A percentile compares a stretch with the other conserved stretches of the same genome.
Conservation (phyloP, 2,329 filamentous ascomycete genomes). For the Pseudogymnoascus destructans region DNA sequence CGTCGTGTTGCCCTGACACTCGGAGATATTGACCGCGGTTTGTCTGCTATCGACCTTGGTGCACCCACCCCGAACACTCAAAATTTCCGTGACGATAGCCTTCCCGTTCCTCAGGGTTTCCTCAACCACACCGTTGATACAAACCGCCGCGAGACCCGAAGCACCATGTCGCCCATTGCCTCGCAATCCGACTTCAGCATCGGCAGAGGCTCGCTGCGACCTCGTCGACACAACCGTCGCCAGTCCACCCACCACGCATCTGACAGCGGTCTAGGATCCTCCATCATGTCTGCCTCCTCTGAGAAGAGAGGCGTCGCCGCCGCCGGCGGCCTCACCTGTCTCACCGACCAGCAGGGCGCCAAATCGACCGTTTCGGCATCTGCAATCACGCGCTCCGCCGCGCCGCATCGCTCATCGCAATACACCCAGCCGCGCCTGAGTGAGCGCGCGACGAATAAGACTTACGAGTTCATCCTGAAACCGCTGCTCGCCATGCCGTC, state of each 20-base stretch:
- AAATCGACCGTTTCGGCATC: constrained; percentile 35
- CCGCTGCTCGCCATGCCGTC: constrained; percentile 62
- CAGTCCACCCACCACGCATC: constrained; percentile 56
- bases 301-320: constrained; percentile 34
- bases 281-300: constrained; percentile 48
- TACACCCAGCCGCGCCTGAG: constrained; percentile 49
- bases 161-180: constrained; percentile 30
- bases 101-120: constrained; percentile 47
- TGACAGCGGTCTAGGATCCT: constrained; percentile 81
- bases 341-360: constrained; percentile 28
- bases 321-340: constrained; percentile 26
- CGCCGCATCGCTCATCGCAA: constrained; percentile 33
- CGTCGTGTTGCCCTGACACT: constrained; percentile 56
- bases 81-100: constrained; percentile 41
- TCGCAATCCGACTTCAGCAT: constrained; percentile 28
- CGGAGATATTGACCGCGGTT: constrained; percentile 49
- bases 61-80: constrained; percentile 28
- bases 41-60: constrained; percentile 35
- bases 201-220: constrained; percentile 40
- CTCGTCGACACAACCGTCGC: constrained; percentile 37
- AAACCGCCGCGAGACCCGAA: constrained; percentile 23
- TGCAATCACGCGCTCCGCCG: constrained; percentile 49
- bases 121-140: constrained; percentile 42
- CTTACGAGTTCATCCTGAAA: constrained; percentile 64
- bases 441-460: constrained; percentile 58